Evolutionary conservation across 352 stramenopile species (phyloP), one percentile per base, ranked within the genome.

Genomic region (Phytophthora aleatoria): DNA sequence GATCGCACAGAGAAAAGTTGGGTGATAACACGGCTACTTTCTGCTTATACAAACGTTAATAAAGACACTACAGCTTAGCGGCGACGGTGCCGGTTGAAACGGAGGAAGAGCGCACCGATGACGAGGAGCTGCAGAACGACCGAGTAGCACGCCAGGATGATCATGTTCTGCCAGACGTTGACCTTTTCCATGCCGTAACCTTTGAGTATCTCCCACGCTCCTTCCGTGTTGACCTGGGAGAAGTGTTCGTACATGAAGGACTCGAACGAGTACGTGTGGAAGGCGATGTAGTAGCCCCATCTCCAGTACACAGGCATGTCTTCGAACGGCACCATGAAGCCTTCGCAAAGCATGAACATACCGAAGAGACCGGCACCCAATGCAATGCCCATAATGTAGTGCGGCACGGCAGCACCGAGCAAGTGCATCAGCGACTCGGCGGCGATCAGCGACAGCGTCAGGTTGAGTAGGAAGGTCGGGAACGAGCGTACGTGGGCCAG

Each of bases 371-470:
- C 85, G 5, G 85, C 88, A 5, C 76, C 84, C 24, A 95, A 59
- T 10, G 86, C 89, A 48, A 97, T 94, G 11, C 87, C 89, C 60
- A 92, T 92, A 59, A 97, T 94, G 68, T 94, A 91, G 45, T 96
- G 85, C 11, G 89, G 86, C 36, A 91, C 85, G 24, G 85, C 70
- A 44, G 86, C 83, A n/a, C 80, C 83, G 2, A 97, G 69, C 2
- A 95, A 72, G 57, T 91, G 79, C 75, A 94, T 94, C 45, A 92
- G 66, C 6, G 85, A 92, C 74, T 97, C 87, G 7, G 87, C 79
- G 0, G 83, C 83, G 20, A 95, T 67, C 0, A 97, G 75, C 35
- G 83, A 92, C 9, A 94, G 50, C 28, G 90, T 89, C 39, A 97
- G 45, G 63, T 90, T 91, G 30, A 92, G 51, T 5, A 90, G 49